Conservation (phyloP, 1,284 basidiomycete genomes). For the Irpex sp. region DNA sequence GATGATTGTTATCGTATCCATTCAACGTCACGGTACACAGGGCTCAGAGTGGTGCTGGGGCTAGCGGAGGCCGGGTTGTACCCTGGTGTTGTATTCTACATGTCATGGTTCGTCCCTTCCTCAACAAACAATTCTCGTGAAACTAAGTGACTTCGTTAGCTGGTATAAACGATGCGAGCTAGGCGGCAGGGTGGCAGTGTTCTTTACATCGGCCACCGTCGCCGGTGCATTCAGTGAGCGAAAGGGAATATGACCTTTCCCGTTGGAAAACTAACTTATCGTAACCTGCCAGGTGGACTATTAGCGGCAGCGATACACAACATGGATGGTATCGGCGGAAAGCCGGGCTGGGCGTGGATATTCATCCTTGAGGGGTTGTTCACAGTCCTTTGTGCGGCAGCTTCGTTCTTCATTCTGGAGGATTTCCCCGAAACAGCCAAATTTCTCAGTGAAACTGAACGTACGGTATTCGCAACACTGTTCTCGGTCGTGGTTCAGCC, state of each 20-base stretch:
- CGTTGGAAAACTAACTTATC: neutral
- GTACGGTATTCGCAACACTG: slow-evolving; percentile 20
- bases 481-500: neutral
- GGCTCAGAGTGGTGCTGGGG: slow-evolving; percentile 32
- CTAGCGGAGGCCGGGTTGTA: slow-evolving; percentile 35
- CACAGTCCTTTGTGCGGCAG: slow-evolving; percentile 51
- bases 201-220: slow-evolving; percentile 68
- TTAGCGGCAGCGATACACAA: slow-evolving; percentile 65
- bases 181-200: slow-evolving; percentile 55
- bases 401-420: slow-evolving; percentile 52
- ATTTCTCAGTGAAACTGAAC: slow-evolving; percentile 49
- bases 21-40: slow-evolving; percentile 13
- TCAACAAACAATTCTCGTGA: neutral
- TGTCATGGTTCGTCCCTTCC: slow-evolving; percentile 28
- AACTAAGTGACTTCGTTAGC: slow-evolving; percentile 12
- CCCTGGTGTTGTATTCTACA: slow-evolving; percentile 36
- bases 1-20: neutral
- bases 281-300: slow-evolving; percentile 43
- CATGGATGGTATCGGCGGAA: slow-evolving; percentile 65
- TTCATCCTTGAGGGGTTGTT: slow-evolving; percentile 77
- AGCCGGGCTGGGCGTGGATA: slow-evolving; percentile 62
- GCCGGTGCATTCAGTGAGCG: slow-evolving; percentile 64
- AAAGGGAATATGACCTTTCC: neutral
- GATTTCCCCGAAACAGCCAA: slow-evolving; percentile 62
- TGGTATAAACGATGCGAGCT: slow-evolving; percentile 54